These are phyloP conservation scores for Podospora pseudopauciseta DNA, from an alignment of 495 filamentous ascomycete genomes.

Conservation along the genomic window DNA sequence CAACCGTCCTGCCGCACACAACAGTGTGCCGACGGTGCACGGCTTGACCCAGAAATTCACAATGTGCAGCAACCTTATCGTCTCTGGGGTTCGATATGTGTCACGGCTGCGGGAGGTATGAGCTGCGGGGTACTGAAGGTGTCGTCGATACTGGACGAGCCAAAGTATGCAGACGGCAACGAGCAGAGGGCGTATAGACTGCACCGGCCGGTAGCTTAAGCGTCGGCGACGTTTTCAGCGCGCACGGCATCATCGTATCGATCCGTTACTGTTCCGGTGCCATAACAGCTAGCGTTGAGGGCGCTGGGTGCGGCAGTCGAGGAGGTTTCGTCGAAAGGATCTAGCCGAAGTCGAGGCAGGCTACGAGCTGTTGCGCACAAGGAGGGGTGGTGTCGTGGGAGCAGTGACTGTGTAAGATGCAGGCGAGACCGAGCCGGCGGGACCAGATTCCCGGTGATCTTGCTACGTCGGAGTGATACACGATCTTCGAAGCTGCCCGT, in stretches of 20 bases:
- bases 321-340: constrained; percentile 12
- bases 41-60: background rate
- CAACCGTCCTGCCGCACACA: background rate
- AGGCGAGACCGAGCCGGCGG: background rate
- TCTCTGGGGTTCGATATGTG: constrained; percentile 22
- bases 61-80: constrained; percentile 9
- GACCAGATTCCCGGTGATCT: background rate
- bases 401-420: constrained; percentile 17
- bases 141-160: background rate
- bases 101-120: constrained; percentile 19
- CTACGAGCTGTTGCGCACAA: background rate
- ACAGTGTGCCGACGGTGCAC: constrained; percentile 1
- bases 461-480: background rate
- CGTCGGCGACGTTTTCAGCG: constrained; percentile 34
- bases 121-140: constrained; percentile 26
- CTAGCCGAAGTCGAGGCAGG: background rate
- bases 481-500: background rate
- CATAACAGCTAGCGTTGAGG: constrained; percentile 22
- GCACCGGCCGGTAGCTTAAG: constrained; percentile 21
- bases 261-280: constrained; percentile 25
- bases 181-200: constrained; percentile 11
- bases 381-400: background rate
- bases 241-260: constrained; percentile 49
- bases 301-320: constrained; percentile 15
- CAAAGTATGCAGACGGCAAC: constrained; percentile 6